Evolutionary conservation across 1,139 yeast species (phyloP).

Genomic region (Yarrowia galli): DNA sequence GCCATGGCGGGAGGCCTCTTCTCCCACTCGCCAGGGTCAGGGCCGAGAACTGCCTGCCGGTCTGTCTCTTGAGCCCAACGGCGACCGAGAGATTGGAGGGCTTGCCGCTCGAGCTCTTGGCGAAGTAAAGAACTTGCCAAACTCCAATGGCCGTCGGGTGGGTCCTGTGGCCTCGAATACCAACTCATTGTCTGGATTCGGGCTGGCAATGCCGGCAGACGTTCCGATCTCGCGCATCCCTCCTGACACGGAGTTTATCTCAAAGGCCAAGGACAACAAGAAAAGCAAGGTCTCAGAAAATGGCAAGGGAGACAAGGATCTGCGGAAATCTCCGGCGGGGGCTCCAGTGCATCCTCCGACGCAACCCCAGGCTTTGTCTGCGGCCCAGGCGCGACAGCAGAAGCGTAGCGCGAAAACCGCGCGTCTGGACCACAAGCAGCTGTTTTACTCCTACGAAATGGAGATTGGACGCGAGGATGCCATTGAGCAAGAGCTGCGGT

Average conservation of each 20-base stretch:
- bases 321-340: slow-evolving; percentile 26
- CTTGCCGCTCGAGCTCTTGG: slow-evolving; percentile 27
- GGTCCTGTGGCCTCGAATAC: neutral
- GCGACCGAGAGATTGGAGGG: slow-evolving; percentile 26
- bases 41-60: slow-evolving; percentile 24
- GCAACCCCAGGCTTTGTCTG: slow-evolving; percentile 9
- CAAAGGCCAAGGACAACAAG: slow-evolving; percentile 9
- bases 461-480: slow-evolving; percentile 35
- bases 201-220: slow-evolving; percentile 35
- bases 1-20: slow-evolving; percentile 23
- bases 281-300: slow-evolving; percentile 13
- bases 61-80: slow-evolving; percentile 21
- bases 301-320: slow-evolving; percentile 4
- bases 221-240: slow-evolving; percentile 38
- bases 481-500: slow-evolving; percentile 18
- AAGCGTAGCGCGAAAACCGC: slow-evolving; percentile 28
- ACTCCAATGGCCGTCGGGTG: neutral
- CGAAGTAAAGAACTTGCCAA: slow-evolving; percentile 10
- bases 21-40: slow-evolving; percentile 27
- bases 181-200: slow-evolving; percentile 33
- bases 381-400: slow-evolving; percentile 8
- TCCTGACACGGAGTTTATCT: slow-evolving; percentile 33
- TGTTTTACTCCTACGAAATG: slow-evolving; percentile 34
- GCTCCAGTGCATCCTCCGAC: slow-evolving; percentile 10
- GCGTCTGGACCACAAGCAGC: slow-evolving; percentile 26